Percentiles rank a stretch among this genome's conserved stretches.
Evolutionary conservation across 2,329 filamentous ascomycete species (phyloP).

Genomic region (Colletotrichum tamarilloi): DNA sequence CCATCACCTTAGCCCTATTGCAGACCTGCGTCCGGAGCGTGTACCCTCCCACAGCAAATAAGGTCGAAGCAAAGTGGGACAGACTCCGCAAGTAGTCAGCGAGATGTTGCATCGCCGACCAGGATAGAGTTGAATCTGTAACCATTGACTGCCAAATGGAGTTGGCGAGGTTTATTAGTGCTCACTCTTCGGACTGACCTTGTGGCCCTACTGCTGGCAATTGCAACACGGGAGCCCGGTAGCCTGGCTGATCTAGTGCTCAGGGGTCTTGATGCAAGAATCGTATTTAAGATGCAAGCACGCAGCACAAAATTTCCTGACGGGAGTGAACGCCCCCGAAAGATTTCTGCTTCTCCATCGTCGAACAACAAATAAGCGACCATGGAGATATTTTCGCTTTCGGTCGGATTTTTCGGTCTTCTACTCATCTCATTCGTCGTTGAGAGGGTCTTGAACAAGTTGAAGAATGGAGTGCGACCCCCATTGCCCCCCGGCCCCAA

Average conservation of each 20-base stretch:
- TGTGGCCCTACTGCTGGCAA: neutral
- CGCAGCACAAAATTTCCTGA: neutral
- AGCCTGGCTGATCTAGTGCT: neutral
- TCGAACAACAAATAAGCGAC: neutral
- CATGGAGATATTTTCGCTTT: neutral
- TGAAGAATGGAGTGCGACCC: slow-evolving; percentile 2
- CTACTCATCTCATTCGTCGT: neutral
- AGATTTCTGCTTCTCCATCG: neutral
- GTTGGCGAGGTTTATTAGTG: neutral
- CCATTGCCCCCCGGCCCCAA: slow-evolving; percentile 42
- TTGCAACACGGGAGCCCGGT: neutral
- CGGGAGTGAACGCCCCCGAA: neutral
- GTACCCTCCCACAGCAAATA: neutral
- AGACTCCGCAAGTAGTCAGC: neutral
- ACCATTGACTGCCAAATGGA: neutral
- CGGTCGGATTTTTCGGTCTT: neutral
- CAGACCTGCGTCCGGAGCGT: neutral
- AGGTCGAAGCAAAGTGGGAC: neutral
- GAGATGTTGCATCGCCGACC: neutral
- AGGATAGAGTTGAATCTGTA: neutral
- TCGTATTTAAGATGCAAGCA: neutral
- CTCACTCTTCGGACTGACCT: neutral
- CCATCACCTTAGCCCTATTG: neutral
- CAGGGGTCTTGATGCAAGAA: too few relatives aligned
- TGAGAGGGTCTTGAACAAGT: neutral